phyloP scores from a whole-genome alignment of 179 eudicot species.

The Gypsophila paniculata region DNA sequence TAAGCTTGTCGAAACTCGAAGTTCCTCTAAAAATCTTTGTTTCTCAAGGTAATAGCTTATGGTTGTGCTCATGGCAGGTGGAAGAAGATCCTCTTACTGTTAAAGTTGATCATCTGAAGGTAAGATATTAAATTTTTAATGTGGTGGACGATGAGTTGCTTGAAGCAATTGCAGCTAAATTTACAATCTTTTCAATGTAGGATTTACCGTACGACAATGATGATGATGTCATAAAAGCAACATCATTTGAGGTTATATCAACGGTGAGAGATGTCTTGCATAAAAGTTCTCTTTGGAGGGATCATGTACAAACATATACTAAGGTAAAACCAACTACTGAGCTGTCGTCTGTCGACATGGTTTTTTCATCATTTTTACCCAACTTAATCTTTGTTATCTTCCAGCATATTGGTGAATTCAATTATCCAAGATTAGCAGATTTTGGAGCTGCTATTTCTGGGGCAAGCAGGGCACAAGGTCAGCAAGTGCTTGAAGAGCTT shows the following conservation, averaged over 20 bases:
- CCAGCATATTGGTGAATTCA: constrained; percentile 96
- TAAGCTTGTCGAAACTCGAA: constrained; percentile 31
- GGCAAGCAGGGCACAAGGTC: constrained; percentile 70
- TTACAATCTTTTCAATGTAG: constrained; percentile 38
- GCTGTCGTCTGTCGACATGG: constrained; percentile 2
- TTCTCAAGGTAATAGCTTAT: background rate
- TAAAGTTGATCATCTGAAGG: constrained; percentile 96
- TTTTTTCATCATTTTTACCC: constrained; percentile 15
- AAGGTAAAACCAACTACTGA: constrained; percentile 48
- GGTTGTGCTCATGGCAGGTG: constrained; percentile 50
- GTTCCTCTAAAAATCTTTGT: background rate
- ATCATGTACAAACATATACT: constrained; percentile 89
- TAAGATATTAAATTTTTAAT: constrained; percentile 20
- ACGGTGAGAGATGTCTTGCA: constrained; percentile 91
- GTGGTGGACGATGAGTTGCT: constrained; percentile 4
- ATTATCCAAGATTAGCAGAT: constrained; percentile 91
- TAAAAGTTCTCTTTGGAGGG: constrained; percentile 96
- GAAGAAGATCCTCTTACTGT: constrained; percentile 96
- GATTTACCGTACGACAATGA: constrained; percentile 82
- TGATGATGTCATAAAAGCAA: constrained; percentile 92
- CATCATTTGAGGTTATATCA: constrained; percentile 95
- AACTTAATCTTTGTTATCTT: constrained; percentile 16
- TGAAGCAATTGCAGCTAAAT: constrained; percentile 13
- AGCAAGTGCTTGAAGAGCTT: constrained; percentile 93
- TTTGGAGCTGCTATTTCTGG: constrained; percentile 99